These are phyloP conservation scores for Candida chilensis DNA, from an alignment of 805 yeast species.

Conservation along the genomic window DNA sequence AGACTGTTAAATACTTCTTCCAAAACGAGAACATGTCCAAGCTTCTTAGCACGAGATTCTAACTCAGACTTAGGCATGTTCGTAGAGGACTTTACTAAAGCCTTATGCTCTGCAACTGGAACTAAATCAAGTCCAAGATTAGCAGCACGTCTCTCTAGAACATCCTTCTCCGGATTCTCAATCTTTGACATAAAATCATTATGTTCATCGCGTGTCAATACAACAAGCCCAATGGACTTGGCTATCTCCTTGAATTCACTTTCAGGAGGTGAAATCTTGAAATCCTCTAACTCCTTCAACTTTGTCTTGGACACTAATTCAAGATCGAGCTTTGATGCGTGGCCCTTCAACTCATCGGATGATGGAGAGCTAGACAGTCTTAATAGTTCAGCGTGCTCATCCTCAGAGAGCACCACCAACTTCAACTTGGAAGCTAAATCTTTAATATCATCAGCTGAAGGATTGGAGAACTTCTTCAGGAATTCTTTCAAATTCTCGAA, in stretches of 20 bases:
- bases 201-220: background rate
- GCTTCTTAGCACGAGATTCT: constrained; percentile 13
- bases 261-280: constrained; percentile 4
- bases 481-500: constrained; percentile 3
- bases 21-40: constrained; percentile 16
- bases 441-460: constrained; percentile 5
- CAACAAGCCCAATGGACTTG: background rate
- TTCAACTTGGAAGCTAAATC: constrained; percentile 4
- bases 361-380: constrained; percentile 9
- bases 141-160: constrained; percentile 7
- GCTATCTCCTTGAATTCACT: constrained; percentile 1
- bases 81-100: constrained; percentile 4
- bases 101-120: constrained; percentile 10
- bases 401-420: constrained; percentile 1
- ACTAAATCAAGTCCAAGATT: constrained; percentile 10
- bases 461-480: constrained; percentile 3
- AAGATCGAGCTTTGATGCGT: background rate
- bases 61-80: constrained; percentile 10
- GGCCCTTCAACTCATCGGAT: constrained; percentile 2
- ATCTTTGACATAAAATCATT: constrained; percentile 5
- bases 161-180: constrained; percentile 10
- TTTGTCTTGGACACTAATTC: background rate
- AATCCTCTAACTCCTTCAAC: background rate
- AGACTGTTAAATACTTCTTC: constrained; percentile 12
- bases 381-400: constrained; percentile 6